Conservation (phyloP, 75 land plant genomes). For the Isoetes taiwanensis region DNA sequence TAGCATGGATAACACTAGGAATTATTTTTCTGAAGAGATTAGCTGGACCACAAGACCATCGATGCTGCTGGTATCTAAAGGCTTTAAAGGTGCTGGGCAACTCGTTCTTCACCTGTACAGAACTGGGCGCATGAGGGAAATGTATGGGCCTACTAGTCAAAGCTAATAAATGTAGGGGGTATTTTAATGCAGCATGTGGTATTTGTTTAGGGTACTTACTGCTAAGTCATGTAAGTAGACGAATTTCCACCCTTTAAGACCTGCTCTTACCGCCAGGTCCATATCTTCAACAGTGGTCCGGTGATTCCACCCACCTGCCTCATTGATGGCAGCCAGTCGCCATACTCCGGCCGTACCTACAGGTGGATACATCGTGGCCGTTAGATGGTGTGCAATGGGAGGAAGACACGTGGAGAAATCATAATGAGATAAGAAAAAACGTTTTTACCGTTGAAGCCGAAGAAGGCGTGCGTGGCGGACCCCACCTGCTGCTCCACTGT, state of each 20-base stretch:
- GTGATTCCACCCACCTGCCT: conserved; percentile 76
- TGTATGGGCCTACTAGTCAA: background rate
- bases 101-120: conserved; percentile 77
- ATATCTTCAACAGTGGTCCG: conserved; percentile 74
- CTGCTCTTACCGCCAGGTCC: conserved; percentile 75
- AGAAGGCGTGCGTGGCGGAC: conserved; percentile 62
- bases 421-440: no score
- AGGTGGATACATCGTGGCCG: no score
- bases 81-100: conserved; percentile 85
- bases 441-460: conserved; percentile 64
- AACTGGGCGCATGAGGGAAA: no score
- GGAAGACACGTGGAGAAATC: no score
- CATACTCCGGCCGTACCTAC: conserved; percentile 76
- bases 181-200: background rate
- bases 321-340: conserved; percentile 47
- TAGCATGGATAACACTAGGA: conserved; percentile 40
- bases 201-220: conserved; percentile 11
- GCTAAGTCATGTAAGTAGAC: conserved; percentile 36
- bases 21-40: conserved; percentile 69
- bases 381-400: no score
- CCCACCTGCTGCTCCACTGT: conserved; percentile 60
- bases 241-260: conserved; percentile 68
- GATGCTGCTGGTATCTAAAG: conserved; percentile 67
- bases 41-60: conserved; percentile 92
- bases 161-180: background rate